Evolutionary conservation across 2,329 filamentous ascomycete genomes (phyloP), one percentile per base, ranked within the genome.

Genomic region (Penicillium griseofulvum): DNA sequence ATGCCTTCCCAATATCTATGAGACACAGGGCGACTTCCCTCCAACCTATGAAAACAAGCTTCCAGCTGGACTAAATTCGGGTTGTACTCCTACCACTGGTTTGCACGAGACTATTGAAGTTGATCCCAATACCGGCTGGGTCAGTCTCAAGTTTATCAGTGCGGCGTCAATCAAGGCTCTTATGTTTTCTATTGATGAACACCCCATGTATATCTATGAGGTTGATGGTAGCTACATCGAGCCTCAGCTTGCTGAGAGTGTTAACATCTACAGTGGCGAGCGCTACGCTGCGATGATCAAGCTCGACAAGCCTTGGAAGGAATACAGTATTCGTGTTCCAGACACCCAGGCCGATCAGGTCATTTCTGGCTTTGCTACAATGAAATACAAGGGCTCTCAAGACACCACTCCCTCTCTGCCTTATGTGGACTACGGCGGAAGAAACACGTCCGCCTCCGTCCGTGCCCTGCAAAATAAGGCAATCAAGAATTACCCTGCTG

Each of bases 401-500:
- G 56, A 61, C 24, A 43, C 36, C 0, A 34, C 26, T 1, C 48
- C 55, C 3, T 74, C 74, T 0, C 60, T 66, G 1, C 67, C 79
- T 0, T 81, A 73, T 52, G 79, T 85, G 56, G 76, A 79, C 61
- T 77, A 81, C 48, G 77, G 75, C 2, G 83, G 84, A 19, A 56
- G 57, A 7, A 76, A 76, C 2, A 62, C 74, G 0, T 75, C 77
- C 0, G 56, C 67, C 17, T 71, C 70, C 5, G 73, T 81, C 16
- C 66, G 70, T 17, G 62, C 78, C 37, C 80, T 83, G 66, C 62
- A 78, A 54, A 71, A 77, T 53, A 67, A 59, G 22, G 47, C 17
- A 12, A 62, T 58, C 4, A 55, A 50, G 16, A 53, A 58, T 22
- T 56, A 60, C 19, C 29, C 57, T 57, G 2, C 76, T 78, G 34